These are phyloP conservation scores for Austroboletus novae-zelandiae DNA, from an alignment of 1,284 basidiomycete genomes.

Conservation along the genomic window DNA sequence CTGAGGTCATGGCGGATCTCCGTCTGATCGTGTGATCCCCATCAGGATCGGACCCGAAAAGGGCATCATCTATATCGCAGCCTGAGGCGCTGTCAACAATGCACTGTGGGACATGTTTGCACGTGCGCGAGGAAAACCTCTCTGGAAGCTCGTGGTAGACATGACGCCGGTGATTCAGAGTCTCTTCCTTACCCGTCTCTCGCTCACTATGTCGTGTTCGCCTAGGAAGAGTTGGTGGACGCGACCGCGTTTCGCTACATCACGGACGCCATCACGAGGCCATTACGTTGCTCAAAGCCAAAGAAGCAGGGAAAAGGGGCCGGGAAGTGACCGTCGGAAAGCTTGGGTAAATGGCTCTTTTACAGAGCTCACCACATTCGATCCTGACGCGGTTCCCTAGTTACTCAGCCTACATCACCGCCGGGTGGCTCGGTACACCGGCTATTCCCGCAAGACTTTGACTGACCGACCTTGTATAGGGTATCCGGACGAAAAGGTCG, in stretches of 20 bases:
- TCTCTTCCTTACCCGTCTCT: neutral
- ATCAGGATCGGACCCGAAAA: slow-evolving; percentile 84
- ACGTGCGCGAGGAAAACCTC: slow-evolving; percentile 69
- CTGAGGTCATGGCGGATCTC: neutral
- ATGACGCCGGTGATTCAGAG: slow-evolving; percentile 62
- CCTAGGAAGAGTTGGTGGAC: slow-evolving; percentile 80
- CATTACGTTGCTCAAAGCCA: slow-evolving; percentile 75
- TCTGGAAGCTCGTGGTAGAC: slow-evolving; percentile 85
- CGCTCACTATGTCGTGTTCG: neutral
- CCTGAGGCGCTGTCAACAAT: slow-evolving; percentile 79
- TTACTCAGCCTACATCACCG: slow-evolving; percentile 94
- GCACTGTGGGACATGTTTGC: slow-evolving; percentile 86
- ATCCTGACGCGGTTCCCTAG: slow-evolving; percentile 36
- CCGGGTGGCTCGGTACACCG: slow-evolving; percentile 78
- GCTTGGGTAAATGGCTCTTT: slow-evolving; percentile 44
- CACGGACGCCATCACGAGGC: slow-evolving; percentile 92
- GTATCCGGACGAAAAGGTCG: slow-evolving; percentile 91
- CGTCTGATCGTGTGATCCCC: neutral
- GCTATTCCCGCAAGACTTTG: neutral
- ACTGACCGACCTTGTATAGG: slow-evolving; percentile 16
- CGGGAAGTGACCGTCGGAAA: slow-evolving; percentile 72
- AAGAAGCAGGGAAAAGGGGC: slow-evolving; percentile 74
- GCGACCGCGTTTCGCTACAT: slow-evolving; percentile 90
- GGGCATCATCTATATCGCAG: slow-evolving; percentile 81
- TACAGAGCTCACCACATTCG: neutral